Evolutionary conservation across 208 protist species (phyloP).

Genomic region (Leishmania tarentolae): DNA sequence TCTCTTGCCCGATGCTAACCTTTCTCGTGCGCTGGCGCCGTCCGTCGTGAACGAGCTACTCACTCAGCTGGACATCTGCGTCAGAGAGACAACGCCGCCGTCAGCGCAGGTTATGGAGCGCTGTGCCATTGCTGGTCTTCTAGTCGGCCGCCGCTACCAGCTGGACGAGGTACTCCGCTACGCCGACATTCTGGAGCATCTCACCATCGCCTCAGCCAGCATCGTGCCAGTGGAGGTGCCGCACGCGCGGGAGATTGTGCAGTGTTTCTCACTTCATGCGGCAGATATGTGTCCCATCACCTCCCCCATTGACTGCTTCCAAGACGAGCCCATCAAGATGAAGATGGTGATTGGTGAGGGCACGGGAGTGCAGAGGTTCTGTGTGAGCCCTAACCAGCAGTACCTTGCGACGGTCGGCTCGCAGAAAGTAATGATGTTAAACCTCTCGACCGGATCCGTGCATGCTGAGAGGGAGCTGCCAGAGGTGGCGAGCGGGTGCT

Average conservation of each 20-base stretch:
- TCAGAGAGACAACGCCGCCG: conserved; percentile 30
- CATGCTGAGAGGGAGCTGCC: conserved; percentile 40
- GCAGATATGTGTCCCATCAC: conserved; percentile 37
- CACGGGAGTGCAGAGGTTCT: conserved; percentile 66
- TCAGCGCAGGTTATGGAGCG: conserved; percentile 38
- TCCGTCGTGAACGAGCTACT: conserved; percentile 41
- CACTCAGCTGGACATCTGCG: conserved; percentile 20
- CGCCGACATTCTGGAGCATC: conserved; percentile 59
- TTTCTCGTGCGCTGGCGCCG: conserved; percentile 27
- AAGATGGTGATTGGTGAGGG: conserved; percentile 65
- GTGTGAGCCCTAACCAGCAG: conserved; percentile 65
- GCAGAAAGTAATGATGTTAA: conserved; percentile 47
- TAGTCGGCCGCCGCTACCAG: conserved; percentile 56
- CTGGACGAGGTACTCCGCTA: conserved; percentile 71
- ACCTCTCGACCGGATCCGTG: conserved; percentile 41
- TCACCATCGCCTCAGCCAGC: conserved; percentile 23
- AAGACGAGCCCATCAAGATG: conserved; percentile 51
- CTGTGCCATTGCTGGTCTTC: conserved; percentile 56
- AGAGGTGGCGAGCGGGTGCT: conserved; percentile 38
- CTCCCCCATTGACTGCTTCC: conserved; percentile 74
- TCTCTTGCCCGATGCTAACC: conserved; percentile 32
- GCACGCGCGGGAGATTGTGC: conserved; percentile 46
- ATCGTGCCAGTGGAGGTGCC: conserved; percentile 46
- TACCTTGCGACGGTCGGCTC: conserved; percentile 59
- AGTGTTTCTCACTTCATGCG: conserved; percentile 47